Base-by-base conservation (phyloP, 169 alveolate species). In the Theileria luwenshuni region DNA sequence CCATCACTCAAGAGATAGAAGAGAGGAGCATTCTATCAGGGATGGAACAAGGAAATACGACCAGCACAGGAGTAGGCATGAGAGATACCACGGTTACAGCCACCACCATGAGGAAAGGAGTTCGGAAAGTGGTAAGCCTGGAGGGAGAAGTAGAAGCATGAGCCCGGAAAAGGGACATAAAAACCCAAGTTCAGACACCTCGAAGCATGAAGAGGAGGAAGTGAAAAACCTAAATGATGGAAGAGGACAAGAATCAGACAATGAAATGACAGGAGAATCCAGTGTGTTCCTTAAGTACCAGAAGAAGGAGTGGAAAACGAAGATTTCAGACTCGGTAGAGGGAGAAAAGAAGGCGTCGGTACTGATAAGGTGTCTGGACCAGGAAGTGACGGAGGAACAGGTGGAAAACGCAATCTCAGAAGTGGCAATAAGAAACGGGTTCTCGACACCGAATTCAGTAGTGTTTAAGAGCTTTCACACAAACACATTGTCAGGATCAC, bases 341-440 rank as follows among this genome's bases (percentile, higher is more conserved):
- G 51, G 33, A 8, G 86, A 77, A 1, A 71, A 71, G 23, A 38
- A 71, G 12, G 69, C 80, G 3, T 63, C 80, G 0, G 69, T 73
- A 10, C 32, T 81, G 60, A 76, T 81, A 19, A 49, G 85, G 3
- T 63, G 64, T 56, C 68, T 81, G 33, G 76, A 23, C 15, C 27
- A 49, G 38, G 51, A 76, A 19, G 75, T 85, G 27, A 64, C 87
- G 17, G 92, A 74, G 33, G 92, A 89, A 10, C 89, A 89, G 17
- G 83, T 89, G 15, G 94, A 89, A 67, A 69, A 61, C 0, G 74
- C 61, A 15, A 73, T 89, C n/a, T 77, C 91, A 58, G 89, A 85
- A 30, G 51, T 85, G 23, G 83, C 90, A 28, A 89, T 89, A 8
- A 61, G 73, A 58, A 69, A 85, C 56, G 94, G 91, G 3, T 76